Evolutionary conservation across 805 yeast species (phyloP).

Genomic region (Myxozyma nipponensis): DNA sequence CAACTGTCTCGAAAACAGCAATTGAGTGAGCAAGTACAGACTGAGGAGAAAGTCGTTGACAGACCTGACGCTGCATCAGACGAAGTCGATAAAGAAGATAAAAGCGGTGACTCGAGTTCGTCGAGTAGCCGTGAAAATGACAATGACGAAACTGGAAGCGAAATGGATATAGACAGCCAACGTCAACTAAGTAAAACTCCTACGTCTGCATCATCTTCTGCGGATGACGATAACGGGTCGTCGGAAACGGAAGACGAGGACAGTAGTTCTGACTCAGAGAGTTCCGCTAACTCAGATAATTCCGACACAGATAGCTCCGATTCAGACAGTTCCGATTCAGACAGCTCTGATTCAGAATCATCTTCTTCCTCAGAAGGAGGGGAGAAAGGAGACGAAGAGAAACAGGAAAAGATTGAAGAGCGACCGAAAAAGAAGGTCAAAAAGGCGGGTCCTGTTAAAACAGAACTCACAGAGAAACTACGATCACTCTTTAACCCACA

Average conservation of each 20-base stretch:
- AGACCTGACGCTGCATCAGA: constrained; percentile 39
- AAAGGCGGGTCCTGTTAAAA: constrained; percentile 7
- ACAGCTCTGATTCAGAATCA: background rate
- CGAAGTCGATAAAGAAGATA: constrained; percentile 34
- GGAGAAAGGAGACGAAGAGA: background rate
- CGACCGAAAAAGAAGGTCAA: background rate
- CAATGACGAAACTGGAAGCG: no score
- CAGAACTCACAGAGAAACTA: constrained; percentile 15
- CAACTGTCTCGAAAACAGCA: background rate
- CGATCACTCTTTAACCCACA: constrained; percentile 12
- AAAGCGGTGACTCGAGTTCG: constrained; percentile 30
- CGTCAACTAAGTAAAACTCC: no score
- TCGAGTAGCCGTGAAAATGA: constrained; percentile 24
- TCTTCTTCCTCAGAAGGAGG: constrained; percentile 1
- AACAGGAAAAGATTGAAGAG: background rate
- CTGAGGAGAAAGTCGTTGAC: constrained; percentile 29
- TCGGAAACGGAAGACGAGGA: no score
- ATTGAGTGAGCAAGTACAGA: background rate
- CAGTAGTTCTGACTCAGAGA: no score
- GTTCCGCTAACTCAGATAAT: no score
- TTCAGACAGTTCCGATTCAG: constrained; percentile 1
- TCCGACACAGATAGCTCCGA: no score
- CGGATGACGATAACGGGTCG: no score
- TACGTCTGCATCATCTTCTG: no score
- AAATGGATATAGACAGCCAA: no score